Percentiles rank a stretch among this genome's conserved stretches.
Conservation (phyloP, 116 monocot species). For the Trichopus zeylanicus region DNA sequence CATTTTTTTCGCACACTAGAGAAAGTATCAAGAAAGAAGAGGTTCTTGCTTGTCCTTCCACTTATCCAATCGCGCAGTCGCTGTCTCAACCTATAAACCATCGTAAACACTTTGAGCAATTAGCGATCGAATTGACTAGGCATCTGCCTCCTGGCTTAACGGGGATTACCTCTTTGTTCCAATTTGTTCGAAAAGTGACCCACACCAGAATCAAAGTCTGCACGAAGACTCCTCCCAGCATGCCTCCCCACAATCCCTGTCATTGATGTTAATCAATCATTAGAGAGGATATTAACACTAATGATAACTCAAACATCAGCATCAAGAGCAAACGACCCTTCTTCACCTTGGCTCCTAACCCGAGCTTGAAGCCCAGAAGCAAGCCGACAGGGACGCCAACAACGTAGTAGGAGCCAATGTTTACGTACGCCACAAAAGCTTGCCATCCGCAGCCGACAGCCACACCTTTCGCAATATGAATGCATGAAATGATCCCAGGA, state of each 20-base stretch:
- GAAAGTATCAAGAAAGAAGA: no score
- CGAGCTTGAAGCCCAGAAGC: slow-evolving; percentile 1
- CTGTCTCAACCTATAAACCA: no score
- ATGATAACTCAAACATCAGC: background rate
- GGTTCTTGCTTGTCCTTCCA: no score
- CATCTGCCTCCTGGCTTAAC: no score
- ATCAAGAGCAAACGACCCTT: background rate
- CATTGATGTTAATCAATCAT: background rate
- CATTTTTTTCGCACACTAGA: no score
- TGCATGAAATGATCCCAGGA: background rate
- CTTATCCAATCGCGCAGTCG: no score
- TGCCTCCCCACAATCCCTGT: slow-evolving; percentile 15
- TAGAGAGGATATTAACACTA: background rate
- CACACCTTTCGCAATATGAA: slow-evolving; percentile 18
- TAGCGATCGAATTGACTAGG: no score
- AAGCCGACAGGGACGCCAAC: slow-evolving; percentile 17
- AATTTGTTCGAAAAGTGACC: slow-evolving; percentile 5
- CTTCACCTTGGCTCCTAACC: slow-evolving; percentile 5
- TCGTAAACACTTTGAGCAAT: no score
- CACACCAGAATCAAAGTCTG: slow-evolving; percentile 10
- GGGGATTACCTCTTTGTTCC: no score
- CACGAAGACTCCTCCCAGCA: background rate
- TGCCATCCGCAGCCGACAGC: slow-evolving; percentile 59
- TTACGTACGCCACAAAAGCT: slow-evolving; percentile 37
- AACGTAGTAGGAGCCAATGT: slow-evolving; percentile 21